Evolutionary conservation across 805 yeast species (phyloP).

Genomic region (Candida saitoana): DNA sequence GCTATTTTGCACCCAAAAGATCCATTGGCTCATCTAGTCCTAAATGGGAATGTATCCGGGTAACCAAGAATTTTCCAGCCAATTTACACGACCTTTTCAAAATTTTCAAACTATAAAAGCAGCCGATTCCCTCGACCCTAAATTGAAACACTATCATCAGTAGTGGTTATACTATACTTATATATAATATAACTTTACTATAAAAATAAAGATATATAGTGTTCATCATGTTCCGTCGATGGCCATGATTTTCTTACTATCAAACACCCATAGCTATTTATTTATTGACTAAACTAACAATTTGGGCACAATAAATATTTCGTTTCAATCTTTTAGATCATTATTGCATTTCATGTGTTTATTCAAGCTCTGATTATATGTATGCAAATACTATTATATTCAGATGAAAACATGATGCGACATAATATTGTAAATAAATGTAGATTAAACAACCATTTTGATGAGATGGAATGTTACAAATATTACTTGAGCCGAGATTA

Average conservation of each 20-base stretch:
- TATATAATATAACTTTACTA: slow-evolving; percentile 51
- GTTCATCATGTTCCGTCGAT: slow-evolving; percentile 4
- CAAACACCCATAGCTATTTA: slow-evolving; percentile 52
- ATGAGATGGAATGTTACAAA: not conserved
- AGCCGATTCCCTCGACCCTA: slow-evolving; percentile 25
- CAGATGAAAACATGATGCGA: slow-evolving; percentile 53
- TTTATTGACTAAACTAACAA: slow-evolving; percentile 70
- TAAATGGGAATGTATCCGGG: too few relatives aligned
- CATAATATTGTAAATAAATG: too few relatives aligned
- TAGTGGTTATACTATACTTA: slow-evolving; percentile 77
- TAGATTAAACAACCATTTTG: too few relatives aligned
- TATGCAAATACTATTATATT: slow-evolving; percentile 18
- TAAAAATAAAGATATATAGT: slow-evolving; percentile 10
- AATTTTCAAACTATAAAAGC: slow-evolving; percentile 24
- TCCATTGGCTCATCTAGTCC: too few relatives aligned
- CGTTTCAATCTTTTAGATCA: slow-evolving; percentile 73
- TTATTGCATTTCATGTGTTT: slow-evolving; percentile 15
- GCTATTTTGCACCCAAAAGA: too few relatives aligned
- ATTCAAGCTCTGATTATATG: slow-evolving; percentile 29
- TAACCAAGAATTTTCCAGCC: too few relatives aligned
- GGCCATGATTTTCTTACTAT: slow-evolving; percentile 4
- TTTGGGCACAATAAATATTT: slow-evolving; percentile 65
- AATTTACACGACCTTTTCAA: too few relatives aligned
- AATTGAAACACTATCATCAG: slow-evolving; percentile 49
- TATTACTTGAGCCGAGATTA: not conserved